Percentiles rank a stretch among this genome's conserved stretches.
Conservation (phyloP, 805 yeast genomes). For the Vanderwaltozyma tropicalis region DNA sequence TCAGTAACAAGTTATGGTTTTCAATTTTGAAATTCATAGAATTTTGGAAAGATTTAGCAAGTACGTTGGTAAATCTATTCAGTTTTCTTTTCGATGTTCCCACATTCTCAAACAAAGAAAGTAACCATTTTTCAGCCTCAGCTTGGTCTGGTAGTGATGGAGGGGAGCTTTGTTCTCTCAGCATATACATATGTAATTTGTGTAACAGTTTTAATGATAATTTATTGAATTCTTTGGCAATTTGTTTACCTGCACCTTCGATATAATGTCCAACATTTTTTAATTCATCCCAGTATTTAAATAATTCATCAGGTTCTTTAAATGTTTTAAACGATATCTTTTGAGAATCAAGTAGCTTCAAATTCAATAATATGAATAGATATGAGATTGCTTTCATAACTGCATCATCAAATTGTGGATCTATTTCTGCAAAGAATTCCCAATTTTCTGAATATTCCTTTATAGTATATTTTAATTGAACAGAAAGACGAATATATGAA, state of each 20-base stretch:
- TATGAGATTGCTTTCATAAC: slow-evolving; percentile 66
- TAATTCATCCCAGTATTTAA: slow-evolving; percentile 69
- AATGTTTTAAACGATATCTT: slow-evolving; percentile 66
- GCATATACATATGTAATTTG: slow-evolving; percentile 59
- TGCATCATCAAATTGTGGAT: slow-evolving; percentile 52
- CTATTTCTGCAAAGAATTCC: slow-evolving; percentile 57
- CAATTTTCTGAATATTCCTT: slow-evolving; percentile 52
- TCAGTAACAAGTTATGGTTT: slow-evolving; percentile 42
- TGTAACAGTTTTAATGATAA: slow-evolving; percentile 59
- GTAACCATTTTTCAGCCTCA: slow-evolving; percentile 54
- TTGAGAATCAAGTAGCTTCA: slow-evolving; percentile 71
- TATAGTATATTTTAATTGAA: slow-evolving; percentile 61
- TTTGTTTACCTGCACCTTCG: slow-evolving; percentile 69
- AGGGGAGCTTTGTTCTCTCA: slow-evolving; percentile 61
- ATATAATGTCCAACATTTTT: slow-evolving; percentile 68
- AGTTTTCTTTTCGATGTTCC: slow-evolving; percentile 74
- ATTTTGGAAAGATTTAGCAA: slow-evolving; percentile 65
- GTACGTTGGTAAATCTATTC: slow-evolving; percentile 59
- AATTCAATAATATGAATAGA: slow-evolving; percentile 57
- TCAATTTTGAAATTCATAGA: slow-evolving; percentile 51
- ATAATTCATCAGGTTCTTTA: slow-evolving; percentile 85
- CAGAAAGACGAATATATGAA: slow-evolving; percentile 62
- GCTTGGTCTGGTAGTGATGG: slow-evolving; percentile 30
- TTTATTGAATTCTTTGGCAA: slow-evolving; percentile 64
- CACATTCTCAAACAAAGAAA: slow-evolving; percentile 55